A percentile compares a stretch with the other conserved stretches of the same genome.
Conservation (phyloP, 306 rosid genomes). For the Purshia tridentata region DNA sequence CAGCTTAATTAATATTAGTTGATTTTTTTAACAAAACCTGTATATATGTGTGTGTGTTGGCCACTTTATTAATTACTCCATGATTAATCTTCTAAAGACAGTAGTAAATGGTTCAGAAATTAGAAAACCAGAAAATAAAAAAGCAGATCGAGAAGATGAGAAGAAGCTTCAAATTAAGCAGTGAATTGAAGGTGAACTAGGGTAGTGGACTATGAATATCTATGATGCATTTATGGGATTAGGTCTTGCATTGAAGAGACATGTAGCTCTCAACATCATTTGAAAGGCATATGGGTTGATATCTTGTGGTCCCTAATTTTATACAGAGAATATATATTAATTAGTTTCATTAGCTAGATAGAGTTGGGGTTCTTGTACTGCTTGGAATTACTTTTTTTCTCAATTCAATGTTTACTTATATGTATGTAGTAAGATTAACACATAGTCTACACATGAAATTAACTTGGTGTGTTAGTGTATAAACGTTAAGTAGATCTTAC, state of each 20-base stretch:
- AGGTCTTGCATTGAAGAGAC: constrained; percentile 58
- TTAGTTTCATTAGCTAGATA: constrained; percentile 27
- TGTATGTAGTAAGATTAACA: not conserved
- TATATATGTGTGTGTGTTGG: no score
- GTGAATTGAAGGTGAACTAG: constrained; percentile 12
- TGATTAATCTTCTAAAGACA: no score
- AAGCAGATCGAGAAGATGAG: not conserved
- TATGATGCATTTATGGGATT: constrained; percentile 55
- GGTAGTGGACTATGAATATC: constrained; percentile 32
- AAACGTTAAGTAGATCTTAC: not conserved
- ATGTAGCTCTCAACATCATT: constrained; percentile 37
- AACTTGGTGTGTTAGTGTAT: not conserved
- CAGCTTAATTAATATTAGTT: no score
- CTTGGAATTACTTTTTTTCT: not conserved
- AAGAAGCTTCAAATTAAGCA: not conserved
- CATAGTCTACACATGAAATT: not conserved
- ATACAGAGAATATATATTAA: constrained; percentile 39
- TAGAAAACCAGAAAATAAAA: not conserved
- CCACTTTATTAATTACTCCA: no score
- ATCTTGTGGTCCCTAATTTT: constrained; percentile 47
- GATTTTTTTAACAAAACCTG: no score
- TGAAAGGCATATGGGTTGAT: constrained; percentile 40
- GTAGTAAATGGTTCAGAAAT: not conserved
- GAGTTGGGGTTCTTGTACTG: constrained; percentile 18
- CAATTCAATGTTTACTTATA: not conserved